Percentiles rank a stretch among this genome's conserved stretches.
Conservation (phyloP, 306 rosid species). For the Pachyrhizus erosus region DNA sequence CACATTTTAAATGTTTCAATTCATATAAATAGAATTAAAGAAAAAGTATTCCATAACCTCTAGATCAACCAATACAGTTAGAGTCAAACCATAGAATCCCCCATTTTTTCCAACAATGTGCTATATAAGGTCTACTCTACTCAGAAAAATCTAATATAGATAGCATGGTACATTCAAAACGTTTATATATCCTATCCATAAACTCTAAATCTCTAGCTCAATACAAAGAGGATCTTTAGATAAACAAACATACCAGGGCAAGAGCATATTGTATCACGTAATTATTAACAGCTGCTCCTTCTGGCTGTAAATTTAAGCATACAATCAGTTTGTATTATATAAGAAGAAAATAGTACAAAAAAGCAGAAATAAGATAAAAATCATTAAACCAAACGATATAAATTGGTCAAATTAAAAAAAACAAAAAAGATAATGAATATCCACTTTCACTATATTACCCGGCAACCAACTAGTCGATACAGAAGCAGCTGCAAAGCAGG, state of each 20-base stretch:
- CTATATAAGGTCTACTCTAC: not conserved
- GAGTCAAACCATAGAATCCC: constrained; percentile 21
- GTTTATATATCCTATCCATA: constrained; percentile 16
- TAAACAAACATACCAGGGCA: constrained; percentile 77
- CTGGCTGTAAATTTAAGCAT: constrained; percentile 75
- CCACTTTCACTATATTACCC: constrained; percentile 55
- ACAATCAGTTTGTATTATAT: constrained; percentile 37
- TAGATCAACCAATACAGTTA: not conserved
- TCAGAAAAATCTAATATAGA: constrained; percentile 15
- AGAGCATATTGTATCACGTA: constrained; percentile 96
- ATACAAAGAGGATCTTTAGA: constrained; percentile 16
- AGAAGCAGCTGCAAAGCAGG: constrained; percentile 96
- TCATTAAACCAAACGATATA: not conserved
- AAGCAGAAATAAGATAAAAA: not conserved
- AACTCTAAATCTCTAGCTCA: constrained; percentile 23
- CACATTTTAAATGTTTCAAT: not conserved
- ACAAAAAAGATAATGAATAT: constrained; percentile 31
- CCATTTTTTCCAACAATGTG: not conserved
- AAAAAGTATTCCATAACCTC: not conserved
- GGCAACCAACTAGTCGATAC: constrained; percentile 90
- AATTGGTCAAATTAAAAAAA: not conserved
- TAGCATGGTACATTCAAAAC: constrained; percentile 21
- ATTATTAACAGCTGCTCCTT: constrained; percentile 90
- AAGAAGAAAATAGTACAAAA: constrained; percentile 23
- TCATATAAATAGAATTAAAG: not conserved